Percentiles rank a stretch among this genome's conserved stretches.
Evolutionary conservation across 73 alveolate species (phyloP).

Genomic region (Paramecium primaurelia): DNA sequence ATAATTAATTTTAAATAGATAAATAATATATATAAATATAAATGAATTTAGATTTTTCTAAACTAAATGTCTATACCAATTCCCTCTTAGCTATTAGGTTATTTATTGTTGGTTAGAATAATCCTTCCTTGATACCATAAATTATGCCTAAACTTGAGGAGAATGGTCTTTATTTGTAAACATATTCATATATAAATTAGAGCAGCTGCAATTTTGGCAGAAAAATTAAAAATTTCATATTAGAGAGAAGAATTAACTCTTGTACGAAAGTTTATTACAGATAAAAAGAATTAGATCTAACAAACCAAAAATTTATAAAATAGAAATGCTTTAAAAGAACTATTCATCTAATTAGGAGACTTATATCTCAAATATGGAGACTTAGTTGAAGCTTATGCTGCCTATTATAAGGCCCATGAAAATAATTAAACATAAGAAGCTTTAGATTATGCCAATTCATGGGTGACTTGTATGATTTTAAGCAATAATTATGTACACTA

Average conservation of each 20-base stretch:
- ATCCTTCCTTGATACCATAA: background rate
- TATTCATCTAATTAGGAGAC: background rate
- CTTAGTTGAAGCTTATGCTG: background rate
- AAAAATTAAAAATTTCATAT: background rate
- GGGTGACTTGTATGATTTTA: background rate
- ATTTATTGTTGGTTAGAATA: background rate
- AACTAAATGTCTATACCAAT: background rate
- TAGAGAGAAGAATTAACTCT: background rate
- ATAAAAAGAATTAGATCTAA: background rate
- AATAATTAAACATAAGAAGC: background rate
- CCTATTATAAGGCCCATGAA: conserved; percentile 15
- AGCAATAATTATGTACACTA: background rate
- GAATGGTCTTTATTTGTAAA: background rate
- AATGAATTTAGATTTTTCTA: background rate
- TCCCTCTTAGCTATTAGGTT: background rate
- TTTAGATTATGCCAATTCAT: background rate
- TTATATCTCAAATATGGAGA: background rate
- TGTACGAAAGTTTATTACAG: background rate
- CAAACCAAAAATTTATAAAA: background rate
- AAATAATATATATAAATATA: background rate
- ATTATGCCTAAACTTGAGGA: background rate
- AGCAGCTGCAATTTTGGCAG: background rate
- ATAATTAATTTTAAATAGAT: background rate
- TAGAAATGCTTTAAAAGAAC: conserved; percentile 2
- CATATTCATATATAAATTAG: background rate